phyloP scores from a whole-genome alignment of 257 asterid genomes.

The Sherardia arvensis region DNA sequence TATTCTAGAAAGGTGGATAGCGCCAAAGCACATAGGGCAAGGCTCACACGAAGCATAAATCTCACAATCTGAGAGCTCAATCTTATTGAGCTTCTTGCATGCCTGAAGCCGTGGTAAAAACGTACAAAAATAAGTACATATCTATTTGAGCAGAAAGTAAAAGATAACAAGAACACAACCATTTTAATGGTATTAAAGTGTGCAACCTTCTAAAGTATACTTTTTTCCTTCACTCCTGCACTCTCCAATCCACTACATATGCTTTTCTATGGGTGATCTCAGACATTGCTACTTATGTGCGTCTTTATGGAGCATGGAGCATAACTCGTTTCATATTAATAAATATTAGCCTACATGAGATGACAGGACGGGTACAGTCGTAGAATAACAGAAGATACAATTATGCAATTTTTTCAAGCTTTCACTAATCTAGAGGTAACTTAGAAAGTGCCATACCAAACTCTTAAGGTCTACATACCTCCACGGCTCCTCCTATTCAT shows the following conservation, averaged over 20 bases:
- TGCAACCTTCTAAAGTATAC: not conserved
- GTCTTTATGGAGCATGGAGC: not conserved
- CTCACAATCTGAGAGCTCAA: slow-evolving; percentile 95
- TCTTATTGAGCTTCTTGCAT: slow-evolving; percentile 82
- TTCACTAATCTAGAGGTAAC: not conserved
- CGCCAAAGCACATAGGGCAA: slow-evolving; percentile 97
- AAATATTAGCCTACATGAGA: not conserved
- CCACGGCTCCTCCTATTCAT: not conserved
- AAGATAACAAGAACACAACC: not conserved
- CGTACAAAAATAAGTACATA: slow-evolving; percentile 8
- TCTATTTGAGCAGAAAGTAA: not conserved
- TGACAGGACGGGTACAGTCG: not conserved
- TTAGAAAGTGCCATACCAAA: not conserved
- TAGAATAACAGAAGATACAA: not conserved
- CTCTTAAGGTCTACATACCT: not conserved
- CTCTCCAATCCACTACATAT: not conserved
- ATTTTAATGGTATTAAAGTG: not conserved
- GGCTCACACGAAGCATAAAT: slow-evolving; percentile 97
- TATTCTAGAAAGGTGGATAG: slow-evolving; percentile 93
- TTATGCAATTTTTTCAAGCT: not conserved
- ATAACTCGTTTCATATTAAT: not conserved
- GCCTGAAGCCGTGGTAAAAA: slow-evolving; percentile 41
- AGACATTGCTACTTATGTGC: not conserved
- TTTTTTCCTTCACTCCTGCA: not conserved
- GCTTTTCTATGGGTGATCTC: not conserved